A percentile compares a stretch with the other conserved stretches of the same genome.
phyloP scores from a whole-genome alignment of 2,329 filamentous ascomycete species.

The Botrytis fragariae region DNA sequence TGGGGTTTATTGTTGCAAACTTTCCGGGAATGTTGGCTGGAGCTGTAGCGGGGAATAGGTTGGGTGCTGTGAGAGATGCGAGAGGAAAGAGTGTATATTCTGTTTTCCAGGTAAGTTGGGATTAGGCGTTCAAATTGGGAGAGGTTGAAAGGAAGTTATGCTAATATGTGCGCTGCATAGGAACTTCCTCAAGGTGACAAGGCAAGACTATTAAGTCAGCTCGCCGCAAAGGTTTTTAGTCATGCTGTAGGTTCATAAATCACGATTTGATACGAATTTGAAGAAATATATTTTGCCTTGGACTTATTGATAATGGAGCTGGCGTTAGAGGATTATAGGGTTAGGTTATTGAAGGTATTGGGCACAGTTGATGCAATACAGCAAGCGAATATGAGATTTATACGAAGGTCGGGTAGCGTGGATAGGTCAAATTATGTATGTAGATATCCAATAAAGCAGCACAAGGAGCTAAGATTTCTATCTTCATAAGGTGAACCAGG shows the following conservation, averaged over 20 bases:
- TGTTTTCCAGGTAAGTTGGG: conserved; percentile 51
- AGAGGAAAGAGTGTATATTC: conserved; percentile 93
- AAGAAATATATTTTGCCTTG: neutral
- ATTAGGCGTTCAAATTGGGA: neutral
- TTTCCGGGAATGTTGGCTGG: conserved; percentile 86
- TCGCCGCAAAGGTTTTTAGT: conserved; percentile 65
- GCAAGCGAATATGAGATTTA: neutral
- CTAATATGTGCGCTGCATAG: neutral
- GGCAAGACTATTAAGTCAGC: conserved; percentile 74
- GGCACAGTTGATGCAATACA: neutral
- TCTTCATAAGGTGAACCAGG: neutral
- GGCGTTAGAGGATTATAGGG: neutral
- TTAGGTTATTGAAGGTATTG: neutral
- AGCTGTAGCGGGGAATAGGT: conserved; percentile 83
- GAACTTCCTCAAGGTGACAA: conserved; percentile 80
- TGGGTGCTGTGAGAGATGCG: conserved; percentile 86
- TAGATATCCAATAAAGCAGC: neutral
- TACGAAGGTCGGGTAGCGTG: neutral
- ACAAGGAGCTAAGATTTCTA: neutral
- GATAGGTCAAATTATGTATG: neutral
- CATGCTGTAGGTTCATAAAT: conserved; percentile 59
- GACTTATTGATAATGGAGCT: neutral
- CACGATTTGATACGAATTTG: neutral
- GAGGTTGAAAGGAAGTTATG: too few relatives aligned
- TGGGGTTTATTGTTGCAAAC: conserved; percentile 95